A percentile compares a stretch with the other conserved stretches of the same genome.
phyloP scores from a whole-genome alignment of 1,284 basidiomycete genomes.

The Albatrellus sp. region DNA sequence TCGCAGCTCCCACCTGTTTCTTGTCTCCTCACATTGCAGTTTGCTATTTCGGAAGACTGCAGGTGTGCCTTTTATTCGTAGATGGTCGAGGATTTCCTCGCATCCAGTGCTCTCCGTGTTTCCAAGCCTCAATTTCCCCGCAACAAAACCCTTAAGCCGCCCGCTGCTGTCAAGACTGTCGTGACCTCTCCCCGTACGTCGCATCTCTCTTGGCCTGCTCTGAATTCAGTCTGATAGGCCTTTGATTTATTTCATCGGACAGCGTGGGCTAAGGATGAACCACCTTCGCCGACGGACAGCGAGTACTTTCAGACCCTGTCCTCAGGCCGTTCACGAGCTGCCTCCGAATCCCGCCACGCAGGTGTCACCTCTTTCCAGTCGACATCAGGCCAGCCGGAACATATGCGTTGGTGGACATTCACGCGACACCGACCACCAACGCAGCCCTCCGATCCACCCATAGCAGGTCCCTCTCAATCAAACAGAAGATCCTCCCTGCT shows the following conservation, averaged over 20 bases:
- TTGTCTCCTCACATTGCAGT: constrained; percentile 5
- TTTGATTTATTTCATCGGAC: constrained; percentile 9
- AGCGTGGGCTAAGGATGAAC: constrained; percentile 78
- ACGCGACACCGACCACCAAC: constrained; percentile 17
- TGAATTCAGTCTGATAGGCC: constrained; percentile 9
- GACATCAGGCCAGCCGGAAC: constrained; percentile 25
- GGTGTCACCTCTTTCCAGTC: constrained; percentile 43
- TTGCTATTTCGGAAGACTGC: too few species aligned
- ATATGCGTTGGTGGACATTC: constrained; percentile 55
- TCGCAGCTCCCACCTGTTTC: constrained; percentile 5
- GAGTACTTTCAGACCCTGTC: constrained; percentile 17
- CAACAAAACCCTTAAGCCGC: constrained; percentile 22
- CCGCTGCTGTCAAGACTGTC: constrained; percentile 36
- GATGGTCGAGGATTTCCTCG: constrained; percentile 12
- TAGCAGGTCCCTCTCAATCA: constrained; percentile 11
- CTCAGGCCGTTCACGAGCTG: constrained; percentile 13
- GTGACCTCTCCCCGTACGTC: constrained; percentile 61
- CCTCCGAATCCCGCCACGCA: constrained; percentile 28
- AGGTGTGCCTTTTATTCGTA: not conserved
- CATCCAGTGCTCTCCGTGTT: constrained; percentile 27
- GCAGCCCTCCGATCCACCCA: constrained; percentile 10
- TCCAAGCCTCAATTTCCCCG: constrained; percentile 28
- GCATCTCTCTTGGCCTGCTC: constrained; percentile 8
- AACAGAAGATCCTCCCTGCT: constrained; percentile 3
- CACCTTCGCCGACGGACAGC: constrained; percentile 54